Conservation (phyloP, 208 protist species). For the Trichomonas gallinae region DNA sequence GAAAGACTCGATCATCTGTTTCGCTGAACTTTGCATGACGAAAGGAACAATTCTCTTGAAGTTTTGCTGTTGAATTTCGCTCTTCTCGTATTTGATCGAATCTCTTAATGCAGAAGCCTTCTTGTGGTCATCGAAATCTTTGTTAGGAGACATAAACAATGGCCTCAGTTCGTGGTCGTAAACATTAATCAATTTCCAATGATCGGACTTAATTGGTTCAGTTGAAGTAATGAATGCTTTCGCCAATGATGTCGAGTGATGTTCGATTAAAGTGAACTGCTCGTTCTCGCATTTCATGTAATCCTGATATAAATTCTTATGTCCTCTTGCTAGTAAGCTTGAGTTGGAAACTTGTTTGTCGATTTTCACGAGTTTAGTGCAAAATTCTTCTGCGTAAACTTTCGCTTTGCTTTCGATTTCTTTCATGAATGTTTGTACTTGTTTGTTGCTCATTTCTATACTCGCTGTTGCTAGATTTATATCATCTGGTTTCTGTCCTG, state of each 20-base stretch:
- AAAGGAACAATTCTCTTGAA: background rate
- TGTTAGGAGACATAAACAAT: background rate
- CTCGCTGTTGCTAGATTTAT: background rate
- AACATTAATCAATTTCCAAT: background rate
- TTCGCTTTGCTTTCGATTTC: background rate
- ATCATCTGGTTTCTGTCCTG: background rate
- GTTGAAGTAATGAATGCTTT: background rate
- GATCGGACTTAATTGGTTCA: background rate
- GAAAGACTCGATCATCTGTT: background rate
- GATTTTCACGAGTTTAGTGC: too few relatives aligned
- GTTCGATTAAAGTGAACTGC: background rate
- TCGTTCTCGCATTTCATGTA: background rate
- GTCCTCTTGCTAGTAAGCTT: too few relatives aligned
- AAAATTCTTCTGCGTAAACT: background rate
- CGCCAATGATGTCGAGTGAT: background rate
- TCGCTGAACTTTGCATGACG: background rate
- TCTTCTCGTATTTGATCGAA: background rate
- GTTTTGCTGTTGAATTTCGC: background rate
- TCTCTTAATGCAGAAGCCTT: background rate
- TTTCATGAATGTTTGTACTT: background rate
- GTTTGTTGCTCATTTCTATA: background rate
- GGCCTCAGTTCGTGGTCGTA: background rate
- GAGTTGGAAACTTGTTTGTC: too few relatives aligned
- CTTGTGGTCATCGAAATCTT: background rate
- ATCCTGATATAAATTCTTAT: background rate